Percentiles rank a stretch among this genome's conserved stretches.
These are phyloP conservation scores for Ceratobasidium theobromae DNA, from an alignment of 1,284 basidiomycete species.

Conservation along the genomic window DNA sequence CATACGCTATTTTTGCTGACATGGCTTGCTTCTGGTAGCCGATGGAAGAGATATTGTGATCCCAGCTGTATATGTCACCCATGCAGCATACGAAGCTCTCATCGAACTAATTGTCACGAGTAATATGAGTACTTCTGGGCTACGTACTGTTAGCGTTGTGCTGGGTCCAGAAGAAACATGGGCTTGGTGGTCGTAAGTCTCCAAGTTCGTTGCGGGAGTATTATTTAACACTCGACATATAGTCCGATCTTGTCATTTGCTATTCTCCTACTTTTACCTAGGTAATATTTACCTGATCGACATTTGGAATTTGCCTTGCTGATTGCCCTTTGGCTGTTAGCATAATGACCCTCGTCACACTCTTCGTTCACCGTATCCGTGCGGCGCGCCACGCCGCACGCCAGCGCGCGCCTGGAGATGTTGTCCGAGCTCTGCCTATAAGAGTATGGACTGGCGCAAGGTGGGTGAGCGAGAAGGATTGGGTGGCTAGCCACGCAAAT, in stretches of 20 bases:
- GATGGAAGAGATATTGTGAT: constrained; percentile 38
- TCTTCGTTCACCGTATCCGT: constrained; percentile 42
- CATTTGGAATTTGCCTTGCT: neutral
- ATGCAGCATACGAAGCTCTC: constrained; percentile 37
- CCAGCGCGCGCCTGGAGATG: constrained; percentile 42
- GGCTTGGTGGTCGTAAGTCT: constrained; percentile 37
- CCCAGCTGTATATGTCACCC: constrained; percentile 38
- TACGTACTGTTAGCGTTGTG: constrained; percentile 35
- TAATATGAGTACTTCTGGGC: constrained; percentile 37
- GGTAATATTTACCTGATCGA: constrained; percentile 15
- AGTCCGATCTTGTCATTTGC: constrained; percentile 39
- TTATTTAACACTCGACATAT: constrained; percentile 19
- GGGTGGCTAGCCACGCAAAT: constrained; percentile 27
- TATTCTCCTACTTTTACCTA: constrained; percentile 43
- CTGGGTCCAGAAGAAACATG: constrained; percentile 37
- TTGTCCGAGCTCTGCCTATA: constrained; percentile 43
- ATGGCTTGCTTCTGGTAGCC: constrained; percentile 10
- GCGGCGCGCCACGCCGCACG: constrained; percentile 38
- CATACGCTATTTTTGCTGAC: neutral
- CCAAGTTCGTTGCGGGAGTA: neutral
- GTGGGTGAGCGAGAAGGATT: constrained; percentile 38
- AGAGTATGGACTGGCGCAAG: constrained; percentile 42
- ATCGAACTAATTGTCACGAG: constrained; percentile 36
- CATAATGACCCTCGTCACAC: constrained; percentile 43
- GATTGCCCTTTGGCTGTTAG: neutral